phyloP scores from a whole-genome alignment of 306 rosid genomes.

The Adenanthera pavonina region DNA sequence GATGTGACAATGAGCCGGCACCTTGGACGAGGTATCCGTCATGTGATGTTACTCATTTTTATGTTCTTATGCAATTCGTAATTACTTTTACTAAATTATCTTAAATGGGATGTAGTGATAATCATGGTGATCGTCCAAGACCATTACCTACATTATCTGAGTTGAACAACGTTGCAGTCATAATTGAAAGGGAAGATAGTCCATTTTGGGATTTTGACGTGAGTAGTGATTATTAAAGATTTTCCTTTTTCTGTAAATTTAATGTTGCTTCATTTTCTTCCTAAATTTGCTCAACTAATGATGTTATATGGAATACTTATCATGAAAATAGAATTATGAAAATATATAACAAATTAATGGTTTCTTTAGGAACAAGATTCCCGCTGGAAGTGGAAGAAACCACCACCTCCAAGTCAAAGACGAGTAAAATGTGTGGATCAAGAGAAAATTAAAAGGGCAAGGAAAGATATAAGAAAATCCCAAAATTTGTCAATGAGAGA shows the following conservation, averaged over 20 bases:
- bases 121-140: conserved; percentile 46
- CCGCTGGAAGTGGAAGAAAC: conserved; percentile 64
- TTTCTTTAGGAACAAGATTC: conserved; percentile 52
- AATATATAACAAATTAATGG: neutral
- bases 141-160: conserved; percentile 55
- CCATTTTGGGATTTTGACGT: conserved; percentile 77
- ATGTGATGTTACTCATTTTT: conserved; percentile 3
- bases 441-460: conserved; percentile 11
- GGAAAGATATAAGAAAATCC: conserved; percentile 15
- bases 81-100: neutral
- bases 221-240: conserved; percentile 29
- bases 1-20: conserved; percentile 82
- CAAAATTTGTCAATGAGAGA: conserved; percentile 38
- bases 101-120: conserved; percentile 13
- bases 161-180: conserved; percentile 44
- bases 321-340: neutral
- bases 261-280: neutral
- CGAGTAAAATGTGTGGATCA: conserved; percentile 34
- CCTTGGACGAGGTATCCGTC: conserved; percentile 75
- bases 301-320: neutral
- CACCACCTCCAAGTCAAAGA: conserved; percentile 58
- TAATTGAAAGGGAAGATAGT: conserved; percentile 47
- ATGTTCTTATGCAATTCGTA: neutral
- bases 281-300: neutral
- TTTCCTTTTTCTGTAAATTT: neutral